Conservation (phyloP, 208 protist species). For the Angomonas ambiguus region DNA sequence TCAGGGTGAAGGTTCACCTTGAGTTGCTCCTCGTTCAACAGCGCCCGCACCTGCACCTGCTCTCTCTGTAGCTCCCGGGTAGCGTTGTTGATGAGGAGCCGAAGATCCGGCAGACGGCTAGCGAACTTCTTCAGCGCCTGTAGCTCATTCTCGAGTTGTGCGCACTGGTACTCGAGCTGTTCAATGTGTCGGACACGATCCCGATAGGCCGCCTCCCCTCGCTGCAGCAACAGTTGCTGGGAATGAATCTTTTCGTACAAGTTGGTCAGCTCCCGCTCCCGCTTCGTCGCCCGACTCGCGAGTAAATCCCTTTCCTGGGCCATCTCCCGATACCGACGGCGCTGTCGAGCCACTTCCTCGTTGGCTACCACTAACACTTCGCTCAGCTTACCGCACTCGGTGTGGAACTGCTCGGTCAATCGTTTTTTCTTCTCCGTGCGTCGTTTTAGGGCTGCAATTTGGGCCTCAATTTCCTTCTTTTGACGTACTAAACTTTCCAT, state of each 20-base stretch:
- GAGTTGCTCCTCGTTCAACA: slow-evolving; percentile 92
- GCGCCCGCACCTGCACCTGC: slow-evolving; percentile 79
- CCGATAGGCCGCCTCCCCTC: slow-evolving; percentile 92
- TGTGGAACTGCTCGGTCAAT: slow-evolving; percentile 35
- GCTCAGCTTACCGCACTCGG: slow-evolving; percentile 90
- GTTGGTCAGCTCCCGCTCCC: slow-evolving; percentile 92
- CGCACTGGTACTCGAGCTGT: slow-evolving; percentile 57
- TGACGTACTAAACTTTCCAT: slow-evolving; percentile 48
- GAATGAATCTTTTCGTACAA: slow-evolving; percentile 97
- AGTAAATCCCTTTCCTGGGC: slow-evolving; percentile 94
- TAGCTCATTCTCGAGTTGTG: slow-evolving; percentile 47
- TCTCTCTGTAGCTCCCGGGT: slow-evolving; percentile 63
- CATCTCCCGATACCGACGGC: slow-evolving; percentile 90
- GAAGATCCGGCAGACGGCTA: slow-evolving; percentile 52
- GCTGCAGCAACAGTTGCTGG: slow-evolving; percentile 90
- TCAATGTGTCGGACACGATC: slow-evolving; percentile 66
- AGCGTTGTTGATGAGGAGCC: slow-evolving; percentile 57
- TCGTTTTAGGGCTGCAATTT: slow-evolving; percentile 40
- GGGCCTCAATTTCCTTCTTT: slow-evolving; percentile 38
- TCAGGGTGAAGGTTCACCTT: slow-evolving; percentile 97
- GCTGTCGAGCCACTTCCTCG: slow-evolving; percentile 78
- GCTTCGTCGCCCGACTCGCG: slow-evolving; percentile 89
- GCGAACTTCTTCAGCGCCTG: slow-evolving; percentile 42
- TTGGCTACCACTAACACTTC: slow-evolving; percentile 91
- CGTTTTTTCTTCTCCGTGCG: slow-evolving; percentile 31